A percentile compares a stretch with the other conserved stretches of the same genome.
These are phyloP conservation scores for Metarhizium robertsii DNA, from an alignment of 2,329 filamentous ascomycete genomes.

Conservation along the genomic window DNA sequence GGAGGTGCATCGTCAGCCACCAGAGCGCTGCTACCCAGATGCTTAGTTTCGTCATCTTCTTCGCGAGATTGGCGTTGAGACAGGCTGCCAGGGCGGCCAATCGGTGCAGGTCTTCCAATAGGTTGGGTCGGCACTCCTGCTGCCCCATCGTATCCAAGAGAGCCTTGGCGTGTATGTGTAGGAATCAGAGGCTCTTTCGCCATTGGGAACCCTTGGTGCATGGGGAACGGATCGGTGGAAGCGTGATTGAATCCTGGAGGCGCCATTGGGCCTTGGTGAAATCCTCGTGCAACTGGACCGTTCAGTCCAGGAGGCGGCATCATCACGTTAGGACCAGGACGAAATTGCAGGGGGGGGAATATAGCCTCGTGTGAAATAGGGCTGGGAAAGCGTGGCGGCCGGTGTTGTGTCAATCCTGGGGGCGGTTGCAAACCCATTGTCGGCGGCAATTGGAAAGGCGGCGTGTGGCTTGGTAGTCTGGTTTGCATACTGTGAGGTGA, in stretches of 20 bases:
- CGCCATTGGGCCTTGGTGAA: conserved; percentile 27
- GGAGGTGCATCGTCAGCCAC: conserved; percentile 63
- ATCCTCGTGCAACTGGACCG: conserved; percentile 32
- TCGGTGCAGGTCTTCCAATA: conserved; percentile 75
- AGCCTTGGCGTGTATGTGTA: conserved; percentile 67
- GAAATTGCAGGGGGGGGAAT: conserved; percentile 38
- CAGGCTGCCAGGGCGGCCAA: conserved; percentile 75
- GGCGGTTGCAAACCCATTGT: conserved; percentile 43
- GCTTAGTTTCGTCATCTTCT: conserved; percentile 62
- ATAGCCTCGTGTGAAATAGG: conserved; percentile 44
- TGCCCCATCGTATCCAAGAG: conserved; percentile 55
- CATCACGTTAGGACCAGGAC: conserved; percentile 36
- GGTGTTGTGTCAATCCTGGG: conserved; percentile 25
- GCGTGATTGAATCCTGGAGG: conserved; percentile 28
- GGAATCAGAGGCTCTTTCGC: conserved; percentile 26
- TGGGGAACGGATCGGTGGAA: conserved; percentile 20
- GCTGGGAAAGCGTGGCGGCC: conserved; percentile 44
- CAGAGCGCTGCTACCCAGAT: conserved; percentile 84
- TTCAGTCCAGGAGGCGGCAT: conserved; percentile 43
- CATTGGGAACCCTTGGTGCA: conserved; percentile 21
- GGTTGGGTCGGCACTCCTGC: conserved; percentile 52
- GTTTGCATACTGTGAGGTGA: conserved; percentile 44
- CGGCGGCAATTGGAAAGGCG: conserved; percentile 46
- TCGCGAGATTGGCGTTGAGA: conserved; percentile 42
- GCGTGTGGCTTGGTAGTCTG: conserved; percentile 25